Evolutionary conservation across 2,329 filamentous ascomycete species (phyloP).

Genomic region (Trichoderma endophyticum): DNA sequence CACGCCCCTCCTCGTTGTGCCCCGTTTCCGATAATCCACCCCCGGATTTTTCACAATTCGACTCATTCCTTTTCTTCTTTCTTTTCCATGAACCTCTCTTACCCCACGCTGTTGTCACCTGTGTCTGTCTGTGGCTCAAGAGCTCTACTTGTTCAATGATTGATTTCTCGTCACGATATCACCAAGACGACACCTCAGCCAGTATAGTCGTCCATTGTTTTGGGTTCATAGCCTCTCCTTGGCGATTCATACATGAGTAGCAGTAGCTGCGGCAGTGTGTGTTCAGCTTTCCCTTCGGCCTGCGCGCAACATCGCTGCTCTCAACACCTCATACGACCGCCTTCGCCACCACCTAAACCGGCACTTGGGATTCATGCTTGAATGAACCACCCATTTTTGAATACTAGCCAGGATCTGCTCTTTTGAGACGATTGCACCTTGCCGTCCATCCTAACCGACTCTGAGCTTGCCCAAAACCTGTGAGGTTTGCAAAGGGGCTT

Average conservation of each 20-base stretch:
- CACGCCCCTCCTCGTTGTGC: conserved; percentile 11
- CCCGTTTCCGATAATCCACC: conserved; percentile 19
- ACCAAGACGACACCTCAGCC: not conserved
- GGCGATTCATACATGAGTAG: conserved; percentile 5
- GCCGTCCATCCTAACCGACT: not conserved
- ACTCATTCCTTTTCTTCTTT: conserved; percentile 17
- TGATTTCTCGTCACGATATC: not conserved
- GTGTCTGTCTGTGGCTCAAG: conserved; percentile 5
- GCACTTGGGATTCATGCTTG: not conserved
- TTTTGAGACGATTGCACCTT: not conserved
- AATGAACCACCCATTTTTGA: not conserved
- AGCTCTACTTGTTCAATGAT: conserved; percentile 11
- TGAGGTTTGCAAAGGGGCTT: not conserved
- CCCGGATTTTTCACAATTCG: conserved; percentile 20
- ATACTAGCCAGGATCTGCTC: not conserved
- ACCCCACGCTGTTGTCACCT: conserved; percentile 12
- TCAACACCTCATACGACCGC: not conserved
- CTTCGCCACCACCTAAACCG: not conserved
- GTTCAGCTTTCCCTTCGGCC: not conserved
- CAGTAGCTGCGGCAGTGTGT: not conserved
- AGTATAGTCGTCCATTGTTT: not conserved
- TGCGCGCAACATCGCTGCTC: not conserved
- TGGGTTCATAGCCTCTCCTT: not conserved
- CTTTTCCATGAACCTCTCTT: conserved; percentile 11
- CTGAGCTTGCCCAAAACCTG: not conserved